Conservation (phyloP, 306 rosid species). For the Bauhinia variegata region DNA sequence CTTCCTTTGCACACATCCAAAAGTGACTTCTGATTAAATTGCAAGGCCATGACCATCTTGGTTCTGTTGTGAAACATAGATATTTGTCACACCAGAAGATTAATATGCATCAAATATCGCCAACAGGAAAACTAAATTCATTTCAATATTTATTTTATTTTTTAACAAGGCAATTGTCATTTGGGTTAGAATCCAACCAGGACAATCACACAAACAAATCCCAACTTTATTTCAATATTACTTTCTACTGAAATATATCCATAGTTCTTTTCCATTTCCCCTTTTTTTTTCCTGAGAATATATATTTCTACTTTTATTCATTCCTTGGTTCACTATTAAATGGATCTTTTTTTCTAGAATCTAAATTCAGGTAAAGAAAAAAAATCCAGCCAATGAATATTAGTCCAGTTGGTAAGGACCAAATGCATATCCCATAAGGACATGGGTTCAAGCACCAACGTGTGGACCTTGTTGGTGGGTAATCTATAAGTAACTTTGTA, state of each 20-base stretch:
- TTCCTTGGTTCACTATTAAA: background rate
- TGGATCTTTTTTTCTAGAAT: constrained; percentile 14
- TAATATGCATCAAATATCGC: constrained; percentile 17
- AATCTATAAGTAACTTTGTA: too few species aligned
- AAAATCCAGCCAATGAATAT: too few species aligned
- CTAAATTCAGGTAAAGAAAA: background rate
- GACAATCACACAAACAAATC: constrained; percentile 3
- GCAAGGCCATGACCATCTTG: background rate
- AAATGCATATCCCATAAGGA: too few species aligned
- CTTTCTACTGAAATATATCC: background rate
- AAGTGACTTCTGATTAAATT: background rate
- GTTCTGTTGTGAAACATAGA: background rate
- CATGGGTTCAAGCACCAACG: too few species aligned
- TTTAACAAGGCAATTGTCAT: constrained; percentile 1
- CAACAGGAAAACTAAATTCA: background rate
- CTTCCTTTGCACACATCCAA: constrained; percentile 1
- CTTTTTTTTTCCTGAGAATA: constrained; percentile 25
- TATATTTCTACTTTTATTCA: constrained; percentile 18
- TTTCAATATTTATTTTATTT: constrained; percentile 12
- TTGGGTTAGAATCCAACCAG: constrained; percentile 28
- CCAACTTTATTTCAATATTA: constrained; percentile 14
- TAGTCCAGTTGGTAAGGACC: too few species aligned
- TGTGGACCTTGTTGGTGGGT: too few species aligned
- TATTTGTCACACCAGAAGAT: constrained; percentile 11
- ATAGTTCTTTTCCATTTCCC: background rate